Conservation (phyloP, 1,139 yeast species). For the Hansenula anomala region DNA sequence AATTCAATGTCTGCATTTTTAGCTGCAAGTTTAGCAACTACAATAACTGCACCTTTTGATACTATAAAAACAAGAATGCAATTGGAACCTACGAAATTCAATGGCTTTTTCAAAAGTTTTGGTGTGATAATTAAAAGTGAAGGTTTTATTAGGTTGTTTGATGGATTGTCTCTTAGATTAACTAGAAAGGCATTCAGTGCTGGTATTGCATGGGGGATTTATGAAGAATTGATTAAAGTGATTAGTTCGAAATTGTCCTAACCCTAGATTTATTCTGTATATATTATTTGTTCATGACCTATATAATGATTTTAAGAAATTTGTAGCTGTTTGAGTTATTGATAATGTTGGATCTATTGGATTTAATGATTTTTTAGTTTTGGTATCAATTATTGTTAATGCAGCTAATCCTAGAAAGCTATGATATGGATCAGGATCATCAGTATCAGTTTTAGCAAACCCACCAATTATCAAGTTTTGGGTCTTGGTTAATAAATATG, state of each 20-base stretch:
- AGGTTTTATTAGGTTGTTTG: constrained; percentile 59
- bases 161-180: constrained; percentile 78
- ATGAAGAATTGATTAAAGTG: constrained; percentile 72
- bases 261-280: too few species aligned
- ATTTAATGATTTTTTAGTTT: constrained; percentile 7
- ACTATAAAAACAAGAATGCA: constrained; percentile 92
- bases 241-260: not conserved
- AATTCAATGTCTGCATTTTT: constrained; percentile 67
- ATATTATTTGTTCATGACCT: too few species aligned
- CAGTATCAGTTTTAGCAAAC: constrained; percentile 62
- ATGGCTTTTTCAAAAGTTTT: constrained; percentile 35
- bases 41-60: constrained; percentile 92
- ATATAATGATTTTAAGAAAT: not conserved
- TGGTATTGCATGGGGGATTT: constrained; percentile 95
- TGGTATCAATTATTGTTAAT: constrained; percentile 39
- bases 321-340: constrained; percentile 6
- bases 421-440: constrained; percentile 70
- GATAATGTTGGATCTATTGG: constrained; percentile 21
- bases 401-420: constrained; percentile 58
- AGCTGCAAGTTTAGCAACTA: constrained; percentile 78
- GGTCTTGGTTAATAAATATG: constrained; percentile 52
- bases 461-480: constrained; percentile 76
- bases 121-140: constrained; percentile 46
- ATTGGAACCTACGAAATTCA: constrained; percentile 46
- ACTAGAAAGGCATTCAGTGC: constrained; percentile 87